Evolutionary conservation across 176 grass and related monocot species (phyloP).

Genomic region (Oryza australiensis): DNA sequence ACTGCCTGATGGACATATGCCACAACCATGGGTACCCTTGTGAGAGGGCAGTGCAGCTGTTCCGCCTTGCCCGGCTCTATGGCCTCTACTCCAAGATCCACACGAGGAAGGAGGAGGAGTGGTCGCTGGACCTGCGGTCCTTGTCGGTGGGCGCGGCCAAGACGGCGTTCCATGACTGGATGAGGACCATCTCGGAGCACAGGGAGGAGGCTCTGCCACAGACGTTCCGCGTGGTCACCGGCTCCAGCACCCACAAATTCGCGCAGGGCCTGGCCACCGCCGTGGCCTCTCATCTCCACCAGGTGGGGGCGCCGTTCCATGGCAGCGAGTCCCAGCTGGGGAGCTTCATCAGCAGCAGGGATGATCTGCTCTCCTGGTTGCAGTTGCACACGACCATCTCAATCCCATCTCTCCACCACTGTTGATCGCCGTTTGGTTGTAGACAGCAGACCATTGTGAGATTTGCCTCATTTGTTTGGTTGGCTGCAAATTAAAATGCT

Average conservation of each 20-base stretch:
- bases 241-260: conserved; percentile 73
- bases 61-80: conserved; percentile 58
- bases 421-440: not conserved
- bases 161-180: conserved; percentile 81
- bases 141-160: conserved; percentile 78
- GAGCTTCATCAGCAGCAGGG: conserved; percentile 67
- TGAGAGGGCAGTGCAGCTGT: conserved; percentile 53
- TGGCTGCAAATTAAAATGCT: too few relatives aligned
- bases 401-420: conserved; percentile 10
- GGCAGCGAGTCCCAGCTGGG: conserved; percentile 50
- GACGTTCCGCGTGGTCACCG: conserved; percentile 65
- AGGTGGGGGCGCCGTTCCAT: conserved; percentile 50
- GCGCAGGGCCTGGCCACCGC: conserved; percentile 61
- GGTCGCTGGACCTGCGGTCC: conserved; percentile 69
- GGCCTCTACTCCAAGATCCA: conserved; percentile 71
- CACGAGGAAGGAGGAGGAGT: conserved; percentile 50
- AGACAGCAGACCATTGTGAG: too few relatives aligned
- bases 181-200: conserved; percentile 40
- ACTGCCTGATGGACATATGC: conserved; percentile 93
- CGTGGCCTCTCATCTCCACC: conserved; percentile 42
- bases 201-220: conserved; percentile 46
- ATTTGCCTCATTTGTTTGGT: not conserved
- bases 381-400: conserved; percentile 36
- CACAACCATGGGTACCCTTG: conserved; percentile 53
- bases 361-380: conserved; percentile 61